Base-by-base conservation (phyloP, 2,329 filamentous ascomycete species). In the Juglanconis juglandina region DNA sequence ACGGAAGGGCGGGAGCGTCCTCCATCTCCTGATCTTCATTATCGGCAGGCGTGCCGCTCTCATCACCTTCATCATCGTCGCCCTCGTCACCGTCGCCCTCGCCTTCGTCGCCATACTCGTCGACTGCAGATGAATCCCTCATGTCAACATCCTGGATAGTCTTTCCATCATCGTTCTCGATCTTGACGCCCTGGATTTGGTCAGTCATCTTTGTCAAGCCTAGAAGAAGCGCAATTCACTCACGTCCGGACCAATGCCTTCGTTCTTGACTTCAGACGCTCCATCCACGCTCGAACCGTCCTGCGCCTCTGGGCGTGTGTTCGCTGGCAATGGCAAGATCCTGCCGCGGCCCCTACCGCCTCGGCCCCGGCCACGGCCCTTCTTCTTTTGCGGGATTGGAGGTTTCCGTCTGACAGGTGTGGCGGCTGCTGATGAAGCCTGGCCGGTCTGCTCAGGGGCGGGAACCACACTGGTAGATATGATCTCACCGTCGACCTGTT, bases 401-500 rank as follows among this genome's bases (percentile, higher is more conserved):
- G 88, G 88, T 62, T 88, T 86, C 70, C 88, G 85, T 70, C 78
- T 76, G n/a, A 69, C 72, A 2, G 78, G 77, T 1, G 78, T 77
- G 3, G 73, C 67, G 30, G 72, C 71, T 3, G 70, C 66, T 4
- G 62, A 82, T 76, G 66, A 83, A 71, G 65, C 81, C 75, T 80
- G 88, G 6, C 82, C 75, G 32, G 83, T 80, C 1, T 82, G 82
- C 5, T 81, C 80, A 44, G 85, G 84, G 2, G 81, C 81, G 0
- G 79, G 74, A 41, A 86, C 78, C 14, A 85, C 76, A 6, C 80
- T 80, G 1, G 82, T 85, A 0, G 83, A 81, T 61, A 91, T 84
- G 54, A 96, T 87, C 70, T 96, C 92, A 59, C 92, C 92, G 64
- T 94, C 90, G 0, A 96, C 83, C 5, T 80, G 79, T 70, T 95